Evolutionary conservation across 257 asterid species (phyloP).

Genomic region (Plantago ovata): DNA sequence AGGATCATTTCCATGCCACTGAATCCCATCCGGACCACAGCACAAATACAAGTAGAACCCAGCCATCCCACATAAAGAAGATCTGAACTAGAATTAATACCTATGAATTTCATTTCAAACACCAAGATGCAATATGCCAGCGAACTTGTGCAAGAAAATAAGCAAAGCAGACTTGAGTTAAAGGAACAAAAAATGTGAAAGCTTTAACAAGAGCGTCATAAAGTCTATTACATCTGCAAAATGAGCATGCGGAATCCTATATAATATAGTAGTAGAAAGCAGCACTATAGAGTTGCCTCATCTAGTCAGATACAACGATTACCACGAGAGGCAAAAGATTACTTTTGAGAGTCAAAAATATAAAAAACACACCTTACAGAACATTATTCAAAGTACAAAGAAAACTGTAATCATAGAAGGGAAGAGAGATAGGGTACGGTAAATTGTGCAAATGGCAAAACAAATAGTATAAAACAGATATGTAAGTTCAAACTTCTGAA

Average conservation of each 20-base stretch:
- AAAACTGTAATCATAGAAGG: conserved; percentile 28
- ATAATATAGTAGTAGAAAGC: conserved; percentile 7
- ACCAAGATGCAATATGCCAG: neutral
- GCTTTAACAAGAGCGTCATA: conserved; percentile 7
- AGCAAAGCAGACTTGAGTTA: neutral
- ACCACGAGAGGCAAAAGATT: conserved; percentile 19
- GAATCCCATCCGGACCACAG: no score
- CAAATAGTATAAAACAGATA: conserved; percentile 26
- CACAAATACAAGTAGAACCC: no score
- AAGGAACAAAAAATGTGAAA: neutral
- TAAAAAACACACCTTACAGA: conserved; percentile 32
- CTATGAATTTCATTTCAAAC: no score
- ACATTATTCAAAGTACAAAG: conserved; percentile 31
- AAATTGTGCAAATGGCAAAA: conserved; percentile 13
- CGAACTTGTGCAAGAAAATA: neutral
- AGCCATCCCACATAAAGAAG: no score
- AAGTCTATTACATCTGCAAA: conserved; percentile 33
- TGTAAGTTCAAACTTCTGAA: conserved; percentile 19
- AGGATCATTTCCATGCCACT: no score
- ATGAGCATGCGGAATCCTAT: conserved; percentile 9
- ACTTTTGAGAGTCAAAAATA: no score
- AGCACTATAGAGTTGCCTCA: conserved; percentile 16
- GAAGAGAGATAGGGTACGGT: conserved; percentile 6
- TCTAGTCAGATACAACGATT: conserved; percentile 19
- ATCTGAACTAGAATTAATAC: no score